Evolutionary conservation across 2,329 filamentous ascomycete genomes (phyloP).

Genomic region (Exophiala phaeomuriformis): DNA sequence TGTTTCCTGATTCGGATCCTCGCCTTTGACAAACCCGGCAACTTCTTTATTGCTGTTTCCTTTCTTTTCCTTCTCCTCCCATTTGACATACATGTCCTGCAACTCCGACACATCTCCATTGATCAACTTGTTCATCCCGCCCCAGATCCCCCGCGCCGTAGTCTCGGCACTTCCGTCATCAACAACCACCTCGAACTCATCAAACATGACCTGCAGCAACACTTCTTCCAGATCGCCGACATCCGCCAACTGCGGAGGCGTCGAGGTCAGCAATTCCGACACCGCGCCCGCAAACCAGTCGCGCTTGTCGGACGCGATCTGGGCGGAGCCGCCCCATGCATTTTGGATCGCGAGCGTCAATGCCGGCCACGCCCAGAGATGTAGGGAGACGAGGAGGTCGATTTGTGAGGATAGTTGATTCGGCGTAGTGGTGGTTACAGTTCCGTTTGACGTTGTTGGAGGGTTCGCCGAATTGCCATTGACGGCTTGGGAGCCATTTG

Average conservation of each 20-base stretch:
- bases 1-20: constrained; percentile 48
- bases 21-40: constrained; percentile 14
- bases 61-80: constrained; percentile 36
- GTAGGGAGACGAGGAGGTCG: constrained; percentile 78
- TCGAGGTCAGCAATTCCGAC: constrained; percentile 61
- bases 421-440: constrained; percentile 26
- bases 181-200: constrained; percentile 89
- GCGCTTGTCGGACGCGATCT: constrained; percentile 71
- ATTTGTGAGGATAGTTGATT: constrained; percentile 58
- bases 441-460: no score
- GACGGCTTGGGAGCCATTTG: no score
- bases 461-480: no score
- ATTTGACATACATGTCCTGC: constrained; percentile 50
- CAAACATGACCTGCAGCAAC: constrained; percentile 81
- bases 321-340: constrained; percentile 67
- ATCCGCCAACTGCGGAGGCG: constrained; percentile 55
- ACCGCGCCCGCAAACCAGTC: constrained; percentile 93
- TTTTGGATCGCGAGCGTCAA: constrained; percentile 73
- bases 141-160: constrained; percentile 66
- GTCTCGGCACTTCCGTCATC: constrained; percentile 79
- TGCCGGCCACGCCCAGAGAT: constrained; percentile 79
- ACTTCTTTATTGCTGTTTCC: constrained; percentile 30
- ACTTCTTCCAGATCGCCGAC: constrained; percentile 74
- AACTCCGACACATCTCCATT: constrained; percentile 40
- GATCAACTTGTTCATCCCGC: constrained; percentile 53